Conservation (phyloP, 2,329 filamentous ascomycete species). For the Neopestalotiopsis sp. region DNA sequence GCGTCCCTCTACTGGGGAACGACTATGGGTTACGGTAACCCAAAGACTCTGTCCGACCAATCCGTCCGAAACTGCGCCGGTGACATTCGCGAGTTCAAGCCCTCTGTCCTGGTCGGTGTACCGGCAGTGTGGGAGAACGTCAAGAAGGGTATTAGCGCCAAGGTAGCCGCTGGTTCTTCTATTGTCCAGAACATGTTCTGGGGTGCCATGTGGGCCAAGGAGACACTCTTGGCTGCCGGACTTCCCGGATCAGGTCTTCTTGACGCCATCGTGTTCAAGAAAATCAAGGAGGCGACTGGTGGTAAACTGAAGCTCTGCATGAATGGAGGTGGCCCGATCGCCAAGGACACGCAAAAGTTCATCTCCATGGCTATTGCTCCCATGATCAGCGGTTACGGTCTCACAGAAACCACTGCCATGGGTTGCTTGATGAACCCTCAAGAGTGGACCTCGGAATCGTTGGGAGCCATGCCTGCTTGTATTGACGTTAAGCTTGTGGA, state of each 20-base stretch:
- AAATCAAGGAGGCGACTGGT: slow-evolving; percentile 88
- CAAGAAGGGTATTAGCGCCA: slow-evolving; percentile 85
- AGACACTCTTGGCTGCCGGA: slow-evolving; percentile 54
- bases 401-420: slow-evolving; percentile 85
- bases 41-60: slow-evolving; percentile 80
- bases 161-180: slow-evolving; percentile 72
- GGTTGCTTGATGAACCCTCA: slow-evolving; percentile 76
- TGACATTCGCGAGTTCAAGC: slow-evolving; percentile 85
- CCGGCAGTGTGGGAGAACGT: slow-evolving; percentile 90
- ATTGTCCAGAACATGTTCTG: slow-evolving; percentile 78
- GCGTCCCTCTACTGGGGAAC: slow-evolving; percentile 83
- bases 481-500: slow-evolving; percentile 87
- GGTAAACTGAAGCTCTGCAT: slow-evolving; percentile 80
- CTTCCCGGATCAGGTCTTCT: slow-evolving; percentile 71
- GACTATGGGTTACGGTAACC: slow-evolving; percentile 88
- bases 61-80: slow-evolving; percentile 86
- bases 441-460: slow-evolving; percentile 75
- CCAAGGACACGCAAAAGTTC: slow-evolving; percentile 85
- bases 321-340: slow-evolving; percentile 85
- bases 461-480: slow-evolving; percentile 75
- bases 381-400: slow-evolving; percentile 87
- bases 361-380: slow-evolving; percentile 87
- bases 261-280: slow-evolving; percentile 85
- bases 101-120: slow-evolving; percentile 83
- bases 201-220: slow-evolving; percentile 60